Conservation (phyloP, 2,329 filamentous ascomycete species). For the Fusarium sp. region DNA sequence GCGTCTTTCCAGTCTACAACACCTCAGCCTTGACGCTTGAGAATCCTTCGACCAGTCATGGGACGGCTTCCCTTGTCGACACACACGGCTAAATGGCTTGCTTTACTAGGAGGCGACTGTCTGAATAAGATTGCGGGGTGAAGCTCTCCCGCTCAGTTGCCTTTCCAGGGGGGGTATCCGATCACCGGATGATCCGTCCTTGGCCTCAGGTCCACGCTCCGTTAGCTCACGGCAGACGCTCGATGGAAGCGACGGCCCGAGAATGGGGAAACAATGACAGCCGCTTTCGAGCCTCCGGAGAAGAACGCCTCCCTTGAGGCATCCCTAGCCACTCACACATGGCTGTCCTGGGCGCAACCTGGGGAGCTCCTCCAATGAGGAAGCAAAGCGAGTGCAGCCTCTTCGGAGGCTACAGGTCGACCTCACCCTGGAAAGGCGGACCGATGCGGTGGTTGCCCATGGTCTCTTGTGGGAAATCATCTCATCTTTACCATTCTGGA, state of each 20-base stretch:
- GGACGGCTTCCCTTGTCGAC: constrained; percentile 3
- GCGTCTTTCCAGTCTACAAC: neutral
- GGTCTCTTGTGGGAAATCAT: constrained; percentile 3
- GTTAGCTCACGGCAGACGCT: constrained; percentile 15
- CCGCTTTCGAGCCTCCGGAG: constrained; percentile 11
- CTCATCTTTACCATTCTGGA: constrained; percentile 11
- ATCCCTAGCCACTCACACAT: neutral
- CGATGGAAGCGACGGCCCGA: constrained; percentile 40
- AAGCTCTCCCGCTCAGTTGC: constrained; percentile 12
- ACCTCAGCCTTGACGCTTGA: neutral
- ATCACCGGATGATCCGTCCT: constrained; percentile 17
- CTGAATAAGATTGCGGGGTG: constrained; percentile 23
- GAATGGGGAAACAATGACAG: constrained; percentile 6
- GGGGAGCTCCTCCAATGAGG: constrained; percentile 26
- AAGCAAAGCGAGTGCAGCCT: constrained; percentile 22
- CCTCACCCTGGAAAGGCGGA: constrained; percentile 32
- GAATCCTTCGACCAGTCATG: neutral
- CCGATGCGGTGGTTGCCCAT: constrained; percentile 15
- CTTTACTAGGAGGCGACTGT: constrained; percentile 12
- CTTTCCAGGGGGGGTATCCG: constrained; percentile 16
- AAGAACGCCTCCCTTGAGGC: neutral
- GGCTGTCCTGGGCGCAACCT: neutral
- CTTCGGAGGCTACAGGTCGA: constrained; percentile 22
- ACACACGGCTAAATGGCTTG: constrained; percentile 27
- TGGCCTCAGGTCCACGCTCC: constrained; percentile 3